These are phyloP conservation scores for Fomitopsis palustris DNA, from an alignment of 1,284 basidiomycete species.

Conservation along the genomic window DNA sequence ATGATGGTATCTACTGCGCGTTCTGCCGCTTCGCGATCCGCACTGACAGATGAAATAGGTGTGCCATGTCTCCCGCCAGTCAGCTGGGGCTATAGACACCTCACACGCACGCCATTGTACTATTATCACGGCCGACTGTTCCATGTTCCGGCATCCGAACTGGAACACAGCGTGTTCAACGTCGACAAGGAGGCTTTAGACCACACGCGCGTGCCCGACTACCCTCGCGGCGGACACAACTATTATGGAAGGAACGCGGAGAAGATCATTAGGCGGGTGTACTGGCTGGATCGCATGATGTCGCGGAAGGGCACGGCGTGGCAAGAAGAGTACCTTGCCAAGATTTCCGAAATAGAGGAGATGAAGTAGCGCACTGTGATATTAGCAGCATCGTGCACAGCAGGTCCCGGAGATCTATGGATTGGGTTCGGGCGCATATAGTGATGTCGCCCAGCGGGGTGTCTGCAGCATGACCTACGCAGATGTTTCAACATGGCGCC, in stretches of 20 bases:
- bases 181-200: constrained; percentile 23
- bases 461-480: background rate
- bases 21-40: background rate
- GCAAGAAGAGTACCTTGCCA: constrained; percentile 12
- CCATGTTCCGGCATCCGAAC: constrained; percentile 39
- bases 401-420: background rate
- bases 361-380: background rate
- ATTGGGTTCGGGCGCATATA: background rate
- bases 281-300: constrained; percentile 38
- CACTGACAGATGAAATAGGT: constrained; percentile 30
- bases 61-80: constrained; percentile 49
- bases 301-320: constrained; percentile 17
- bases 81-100: constrained; percentile 49
- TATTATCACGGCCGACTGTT: constrained; percentile 43
- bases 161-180: constrained; percentile 43
- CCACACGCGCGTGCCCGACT: constrained; percentile 6
- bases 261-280: constrained; percentile 36
- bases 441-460: background rate
- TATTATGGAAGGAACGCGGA: constrained; percentile 56
- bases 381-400: background rate
- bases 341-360: constrained; percentile 5
- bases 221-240: constrained; percentile 53
- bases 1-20: constrained; percentile 37
- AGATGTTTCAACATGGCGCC: background rate
- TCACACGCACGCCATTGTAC: constrained; percentile 43